Evolutionary conservation across 768 basidiomycete species (phyloP).

Genomic region (Boletus subparvulus): DNA sequence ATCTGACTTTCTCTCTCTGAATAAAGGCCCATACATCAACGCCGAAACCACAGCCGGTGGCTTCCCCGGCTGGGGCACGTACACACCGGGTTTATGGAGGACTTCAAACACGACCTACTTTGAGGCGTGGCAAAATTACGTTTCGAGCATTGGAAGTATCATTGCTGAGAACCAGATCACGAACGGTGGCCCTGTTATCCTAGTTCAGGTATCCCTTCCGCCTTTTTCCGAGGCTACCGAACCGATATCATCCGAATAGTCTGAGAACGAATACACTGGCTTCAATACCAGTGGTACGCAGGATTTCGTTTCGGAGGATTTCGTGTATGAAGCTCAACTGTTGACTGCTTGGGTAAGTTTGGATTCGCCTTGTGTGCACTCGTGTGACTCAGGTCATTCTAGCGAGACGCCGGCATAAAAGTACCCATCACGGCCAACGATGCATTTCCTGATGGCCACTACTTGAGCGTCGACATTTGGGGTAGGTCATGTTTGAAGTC

Average conservation of each 20-base stretch:
- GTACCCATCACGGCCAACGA: conserved; percentile 51
- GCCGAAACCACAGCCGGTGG: conserved; percentile 38
- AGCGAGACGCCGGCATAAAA: conserved; percentile 44
- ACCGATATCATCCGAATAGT: conserved; percentile 27
- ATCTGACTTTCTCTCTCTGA: background rate
- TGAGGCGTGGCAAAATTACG: conserved; percentile 55
- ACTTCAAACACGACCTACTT: conserved; percentile 49
- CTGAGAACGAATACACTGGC: conserved; percentile 54
- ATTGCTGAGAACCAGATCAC: conserved; percentile 57
- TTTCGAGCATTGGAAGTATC: conserved; percentile 48
- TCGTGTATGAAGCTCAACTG: conserved; percentile 44
- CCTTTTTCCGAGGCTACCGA: conserved; percentile 30
- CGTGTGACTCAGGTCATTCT: conserved; percentile 2
- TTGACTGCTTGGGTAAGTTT: conserved; percentile 28
- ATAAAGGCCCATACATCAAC: conserved; percentile 29
- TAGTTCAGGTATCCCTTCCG: conserved; percentile 23
- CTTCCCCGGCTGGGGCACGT: conserved; percentile 60
- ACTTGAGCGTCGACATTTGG: conserved; percentile 47
- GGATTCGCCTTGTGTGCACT: background rate
- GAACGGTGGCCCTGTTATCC: conserved; percentile 56
- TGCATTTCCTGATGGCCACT: conserved; percentile 46
- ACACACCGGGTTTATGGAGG: conserved; percentile 48
- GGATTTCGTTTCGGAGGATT: conserved; percentile 41
- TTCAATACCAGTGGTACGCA: conserved; percentile 11
- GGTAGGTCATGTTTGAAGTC: conserved; percentile 29